A percentile compares a stretch with the other conserved stretches of the same genome.
These are phyloP conservation scores for Candida golubevii DNA, from an alignment of 805 yeast genomes.

Conservation along the genomic window DNA sequence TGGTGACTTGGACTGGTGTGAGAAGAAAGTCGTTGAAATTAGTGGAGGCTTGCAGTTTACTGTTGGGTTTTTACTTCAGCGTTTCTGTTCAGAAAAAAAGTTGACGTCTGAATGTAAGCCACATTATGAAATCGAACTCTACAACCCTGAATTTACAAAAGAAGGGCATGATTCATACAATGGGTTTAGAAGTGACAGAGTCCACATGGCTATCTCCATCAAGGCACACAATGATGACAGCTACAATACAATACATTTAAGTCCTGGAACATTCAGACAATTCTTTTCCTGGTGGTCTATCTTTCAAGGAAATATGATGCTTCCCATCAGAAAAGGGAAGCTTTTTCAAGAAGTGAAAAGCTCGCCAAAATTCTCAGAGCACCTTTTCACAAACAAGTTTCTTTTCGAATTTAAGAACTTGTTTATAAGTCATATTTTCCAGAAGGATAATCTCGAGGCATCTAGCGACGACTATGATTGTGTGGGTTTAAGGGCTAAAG, in stretches of 20 bases:
- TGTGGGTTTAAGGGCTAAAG: constrained; percentile 60
- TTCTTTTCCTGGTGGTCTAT: constrained; percentile 85
- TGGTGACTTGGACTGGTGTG: constrained; percentile 26
- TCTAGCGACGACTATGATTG: constrained; percentile 44
- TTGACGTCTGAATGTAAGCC: constrained; percentile 49
- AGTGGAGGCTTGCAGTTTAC: constrained; percentile 58
- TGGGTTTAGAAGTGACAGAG: constrained; percentile 37
- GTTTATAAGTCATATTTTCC: constrained; percentile 68
- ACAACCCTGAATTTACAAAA: constrained; percentile 50
- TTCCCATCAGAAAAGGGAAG: constrained; percentile 74
- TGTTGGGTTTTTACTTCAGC: constrained; percentile 56
- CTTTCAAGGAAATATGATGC: constrained; percentile 71
- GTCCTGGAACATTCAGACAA: constrained; percentile 62
- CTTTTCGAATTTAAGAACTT: constrained; percentile 69
- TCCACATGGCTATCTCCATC: constrained; percentile 40
- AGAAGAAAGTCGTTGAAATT: constrained; percentile 53
- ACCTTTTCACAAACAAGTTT: constrained; percentile 74
- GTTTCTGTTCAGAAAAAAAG: constrained; percentile 28
- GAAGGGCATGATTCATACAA: constrained; percentile 37
- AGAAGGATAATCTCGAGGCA: constrained; percentile 40
- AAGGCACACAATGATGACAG: constrained; percentile 33
- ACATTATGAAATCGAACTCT: constrained; percentile 55
- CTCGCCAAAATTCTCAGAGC: constrained; percentile 68
- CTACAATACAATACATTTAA: constrained; percentile 71
- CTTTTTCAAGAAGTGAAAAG: constrained; percentile 56